Evolutionary conservation across 768 basidiomycete species (phyloP).

Genomic region (Termitomyces sp.): DNA sequence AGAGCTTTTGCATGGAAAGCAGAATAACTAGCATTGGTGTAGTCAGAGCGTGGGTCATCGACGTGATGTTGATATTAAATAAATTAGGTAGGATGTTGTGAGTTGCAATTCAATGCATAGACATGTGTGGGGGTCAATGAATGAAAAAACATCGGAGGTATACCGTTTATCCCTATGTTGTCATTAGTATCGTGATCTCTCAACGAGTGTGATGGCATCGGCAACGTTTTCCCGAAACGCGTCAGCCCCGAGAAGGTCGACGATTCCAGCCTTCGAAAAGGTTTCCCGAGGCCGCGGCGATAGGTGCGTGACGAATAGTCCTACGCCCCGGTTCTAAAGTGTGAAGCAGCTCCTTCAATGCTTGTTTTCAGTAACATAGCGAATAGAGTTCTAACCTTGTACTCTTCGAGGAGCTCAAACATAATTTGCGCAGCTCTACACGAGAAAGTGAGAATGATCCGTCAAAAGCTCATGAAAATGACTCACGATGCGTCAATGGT

Average conservation of each 20-base stretch:
- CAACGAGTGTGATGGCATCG: conserved; percentile 42
- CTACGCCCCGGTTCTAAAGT: conserved; percentile 42
- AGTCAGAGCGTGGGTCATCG: background rate
- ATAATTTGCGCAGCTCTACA: conserved; percentile 79
- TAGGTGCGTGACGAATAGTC: conserved; percentile 47
- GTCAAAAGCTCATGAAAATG: conserved; percentile 5
- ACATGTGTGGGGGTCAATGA: background rate
- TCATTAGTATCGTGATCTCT: conserved; percentile 16
- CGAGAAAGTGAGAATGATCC: background rate
- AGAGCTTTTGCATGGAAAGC: conserved; percentile 52
- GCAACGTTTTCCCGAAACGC: conserved; percentile 46
- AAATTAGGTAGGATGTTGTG: background rate
- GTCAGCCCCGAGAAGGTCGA: conserved; percentile 40
- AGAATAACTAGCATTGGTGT: conserved; percentile 1
- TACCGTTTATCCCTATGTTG: background rate
- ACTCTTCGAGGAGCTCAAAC: conserved; percentile 70
- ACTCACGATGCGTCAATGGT: conserved; percentile 85
- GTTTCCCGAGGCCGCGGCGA: conserved; percentile 30
- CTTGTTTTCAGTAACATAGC: background rate
- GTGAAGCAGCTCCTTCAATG: background rate
- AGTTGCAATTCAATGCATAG: background rate
- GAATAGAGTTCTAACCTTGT: conserved; percentile 43
- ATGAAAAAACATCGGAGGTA: background rate
- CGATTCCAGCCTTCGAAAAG: conserved; percentile 46
- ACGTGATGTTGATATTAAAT: background rate